Conservation (phyloP, 2,329 filamentous ascomycete genomes). For the Tolypocladium paradoxum region DNA sequence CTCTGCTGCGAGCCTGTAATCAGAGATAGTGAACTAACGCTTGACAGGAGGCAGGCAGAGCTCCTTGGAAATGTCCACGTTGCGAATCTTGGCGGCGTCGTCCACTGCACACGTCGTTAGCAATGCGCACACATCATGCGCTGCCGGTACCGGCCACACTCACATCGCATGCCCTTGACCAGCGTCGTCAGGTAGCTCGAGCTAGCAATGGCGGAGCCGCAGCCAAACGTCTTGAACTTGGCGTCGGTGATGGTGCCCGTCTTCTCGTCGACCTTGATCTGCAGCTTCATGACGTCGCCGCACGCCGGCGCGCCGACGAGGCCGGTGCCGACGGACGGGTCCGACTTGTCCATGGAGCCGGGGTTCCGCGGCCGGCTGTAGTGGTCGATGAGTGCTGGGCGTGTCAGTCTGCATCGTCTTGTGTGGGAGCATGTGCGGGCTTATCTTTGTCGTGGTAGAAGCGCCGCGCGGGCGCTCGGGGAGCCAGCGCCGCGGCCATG, state of each 20-base stretch:
- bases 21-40: conserved; percentile 40
- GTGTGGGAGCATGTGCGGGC: neutral
- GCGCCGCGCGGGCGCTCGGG: conserved; percentile 26
- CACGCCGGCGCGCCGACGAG: conserved; percentile 84
- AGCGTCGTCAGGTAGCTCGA: conserved; percentile 83
- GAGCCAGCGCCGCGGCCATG: conserved; percentile 4
- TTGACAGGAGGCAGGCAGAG: conserved; percentile 82
- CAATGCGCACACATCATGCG: neutral
- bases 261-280: conserved; percentile 77
- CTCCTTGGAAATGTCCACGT: conserved; percentile 97
- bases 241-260: conserved; percentile 86
- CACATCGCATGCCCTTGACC: conserved; percentile 74
- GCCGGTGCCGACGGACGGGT: conserved; percentile 76
- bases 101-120: conserved; percentile 42
- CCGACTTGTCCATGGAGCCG: conserved; percentile 57
- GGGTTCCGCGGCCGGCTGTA: conserved; percentile 45
- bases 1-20: too few species aligned
- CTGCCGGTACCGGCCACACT: neutral
- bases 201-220: conserved; percentile 87
- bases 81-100: conserved; percentile 84
- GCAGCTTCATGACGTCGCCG: conserved; percentile 77
- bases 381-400: conserved; percentile 28
- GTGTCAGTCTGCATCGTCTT: conserved; percentile 2
- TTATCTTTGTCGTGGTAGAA: conserved; percentile 38
- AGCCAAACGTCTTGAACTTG: conserved; percentile 97